Conservation (phyloP, 2,329 filamentous ascomycete genomes). For the Aspergillus novofumigatus region DNA sequence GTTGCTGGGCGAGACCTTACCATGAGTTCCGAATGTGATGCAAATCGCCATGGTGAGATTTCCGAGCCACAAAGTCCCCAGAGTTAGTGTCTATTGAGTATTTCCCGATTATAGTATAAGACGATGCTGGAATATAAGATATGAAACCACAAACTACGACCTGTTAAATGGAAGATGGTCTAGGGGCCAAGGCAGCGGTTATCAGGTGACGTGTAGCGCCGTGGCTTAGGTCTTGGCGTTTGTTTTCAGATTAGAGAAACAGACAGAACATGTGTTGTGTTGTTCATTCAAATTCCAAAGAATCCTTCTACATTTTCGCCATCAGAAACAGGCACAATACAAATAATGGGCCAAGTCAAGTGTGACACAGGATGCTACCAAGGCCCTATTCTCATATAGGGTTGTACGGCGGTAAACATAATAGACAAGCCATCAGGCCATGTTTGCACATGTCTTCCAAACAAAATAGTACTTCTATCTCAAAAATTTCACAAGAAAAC, state of each 20-base stretch:
- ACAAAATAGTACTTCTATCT: neutral
- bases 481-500: neutral
- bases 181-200: conserved; percentile 25
- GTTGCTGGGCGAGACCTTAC: conserved; percentile 20
- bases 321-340: neutral
- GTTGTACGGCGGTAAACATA: neutral
- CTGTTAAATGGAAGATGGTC: conserved; percentile 1
- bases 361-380: neutral
- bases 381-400: neutral
- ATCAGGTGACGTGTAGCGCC: conserved; percentile 26
- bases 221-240: conserved; percentile 32
- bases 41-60: conserved; percentile 36
- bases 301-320: neutral
- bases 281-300: neutral
- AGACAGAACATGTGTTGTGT: neutral
- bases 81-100: neutral
- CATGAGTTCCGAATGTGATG: conserved; percentile 42
- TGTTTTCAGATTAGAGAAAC: neutral
- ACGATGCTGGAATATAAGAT: neutral
- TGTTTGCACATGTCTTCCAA: neutral
- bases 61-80: no score
- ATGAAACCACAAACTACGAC: neutral
- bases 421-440: neutral
- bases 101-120: neutral
- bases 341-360: neutral